phyloP scores from a whole-genome alignment of 1,284 basidiomycete species.

The Chondrostereum purpureum region DNA sequence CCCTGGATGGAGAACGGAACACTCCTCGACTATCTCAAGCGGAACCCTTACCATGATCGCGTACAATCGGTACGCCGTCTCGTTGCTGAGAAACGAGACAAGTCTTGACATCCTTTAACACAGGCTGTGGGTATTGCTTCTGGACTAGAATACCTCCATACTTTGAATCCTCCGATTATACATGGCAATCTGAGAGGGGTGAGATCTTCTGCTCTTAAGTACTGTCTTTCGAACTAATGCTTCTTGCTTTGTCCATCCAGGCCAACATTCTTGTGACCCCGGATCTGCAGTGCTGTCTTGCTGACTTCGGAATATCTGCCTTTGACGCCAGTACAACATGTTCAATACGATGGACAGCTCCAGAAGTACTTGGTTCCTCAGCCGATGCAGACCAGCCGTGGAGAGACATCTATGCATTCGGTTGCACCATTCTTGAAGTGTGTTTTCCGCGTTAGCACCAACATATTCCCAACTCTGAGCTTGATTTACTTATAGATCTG shows the following conservation, averaged over 20 bases:
- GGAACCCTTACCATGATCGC: background rate
- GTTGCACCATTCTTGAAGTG: conserved; percentile 1
- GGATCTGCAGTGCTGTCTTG: conserved; percentile 1
- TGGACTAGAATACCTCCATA: conserved; percentile 1
- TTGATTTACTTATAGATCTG: too few relatives aligned
- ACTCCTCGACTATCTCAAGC: conserved; percentile 8
- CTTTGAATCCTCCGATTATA: background rate
- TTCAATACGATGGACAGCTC: background rate
- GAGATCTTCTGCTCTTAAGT: background rate
- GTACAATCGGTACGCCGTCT: background rate
- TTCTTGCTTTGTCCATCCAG: too few relatives aligned
- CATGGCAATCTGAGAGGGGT: conserved; percentile 2
- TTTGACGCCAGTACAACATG: background rate
- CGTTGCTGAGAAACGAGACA: background rate
- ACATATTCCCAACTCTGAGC: background rate
- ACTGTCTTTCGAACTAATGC: background rate
- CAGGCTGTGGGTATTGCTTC: background rate
- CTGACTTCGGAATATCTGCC: background rate
- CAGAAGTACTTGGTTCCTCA: background rate
- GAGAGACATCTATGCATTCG: conserved; percentile 2
- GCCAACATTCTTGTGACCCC: background rate
- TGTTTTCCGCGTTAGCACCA: background rate
- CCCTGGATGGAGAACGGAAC: conserved; percentile 15
- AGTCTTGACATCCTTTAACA: background rate
- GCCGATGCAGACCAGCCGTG: background rate